Evolutionary conservation across 139 green algal species (phyloP), one percentile per base, ranked within the genome.

Genomic region (Chlorella sorokiniana): DNA sequence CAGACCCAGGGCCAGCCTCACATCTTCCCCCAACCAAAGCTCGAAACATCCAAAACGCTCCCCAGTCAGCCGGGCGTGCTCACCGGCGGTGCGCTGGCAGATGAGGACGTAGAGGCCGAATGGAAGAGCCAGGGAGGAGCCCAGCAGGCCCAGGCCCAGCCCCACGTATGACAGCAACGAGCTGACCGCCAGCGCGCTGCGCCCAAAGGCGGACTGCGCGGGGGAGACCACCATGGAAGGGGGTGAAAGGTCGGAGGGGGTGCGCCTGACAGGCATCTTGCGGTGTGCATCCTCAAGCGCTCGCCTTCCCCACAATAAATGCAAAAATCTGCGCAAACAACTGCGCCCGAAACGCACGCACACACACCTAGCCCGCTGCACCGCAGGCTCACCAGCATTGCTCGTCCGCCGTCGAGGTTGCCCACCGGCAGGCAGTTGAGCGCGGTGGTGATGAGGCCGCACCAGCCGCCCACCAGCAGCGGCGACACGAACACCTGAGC

Each of bases 91-190:
- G n/a, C 94, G 88, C 84, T 97, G 91, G 72, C 89, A 94, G 74
- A 98, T 92, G 76, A 98, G 86, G 18, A 98, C 88, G 84, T 94
- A 97, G 31, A 98, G 88, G 1, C 94, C 94, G 80, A 95, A 98
- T 16, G 94, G 94, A 45, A 97, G 83, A 2, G 91, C 87, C 71
- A 98, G 87, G 45, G 81, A 87, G 79, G 73, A 86, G 59, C 94
- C 94, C 59, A 97, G 85, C 23, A 97, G 69, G 37, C 93, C 93
- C 27, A 97, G 81, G 0, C 86, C 94, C 51, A 97, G 89, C 33
- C 93, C 92, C 31, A 95, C 88, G 73, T 97, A 98, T 0, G 89
- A 92, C 71, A 96, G 92, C 71, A 98, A 91, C 42, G 89, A 91
- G 44, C 91, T 88, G 31, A 97, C 84, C 40, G 81, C 76, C 37